Evolutionary conservation across 108 stramenopile species (phyloP).

Genomic region (Poteriospumella lacustris): DNA sequence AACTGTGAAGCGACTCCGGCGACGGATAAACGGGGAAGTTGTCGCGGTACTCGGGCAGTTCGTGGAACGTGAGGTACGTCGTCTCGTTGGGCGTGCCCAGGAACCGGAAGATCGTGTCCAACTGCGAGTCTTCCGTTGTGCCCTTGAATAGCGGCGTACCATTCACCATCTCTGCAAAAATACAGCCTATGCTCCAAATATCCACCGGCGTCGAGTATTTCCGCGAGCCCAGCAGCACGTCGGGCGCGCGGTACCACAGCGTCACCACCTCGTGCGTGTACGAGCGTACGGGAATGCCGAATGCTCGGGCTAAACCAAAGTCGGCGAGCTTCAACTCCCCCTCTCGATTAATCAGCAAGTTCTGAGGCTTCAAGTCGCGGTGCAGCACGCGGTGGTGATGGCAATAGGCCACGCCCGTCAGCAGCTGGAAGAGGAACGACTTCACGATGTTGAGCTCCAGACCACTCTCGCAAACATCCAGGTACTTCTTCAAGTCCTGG

Average conservation of each 20-base stretch:
- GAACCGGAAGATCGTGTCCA: conserved; percentile 72
- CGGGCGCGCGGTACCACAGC: conserved; percentile 97
- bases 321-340: conserved; percentile 96
- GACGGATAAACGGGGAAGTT: conserved; percentile 4
- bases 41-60: conserved; percentile 13
- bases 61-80: neutral
- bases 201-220: conserved; percentile 96
- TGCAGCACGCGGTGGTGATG: conserved; percentile 94
- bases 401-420: conserved; percentile 95
- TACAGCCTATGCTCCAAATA: conserved; percentile 96
- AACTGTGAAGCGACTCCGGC: neutral
- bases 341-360: conserved; percentile 87
- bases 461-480: conserved; percentile 82
- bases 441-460: conserved; percentile 80
- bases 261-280: conserved; percentile 80
- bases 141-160: conserved; percentile 66
- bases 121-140: conserved; percentile 67
- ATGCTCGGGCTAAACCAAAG: conserved; percentile 95
- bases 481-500: conserved; percentile 92
- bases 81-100: conserved; percentile 48
- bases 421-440: conserved; percentile 89
- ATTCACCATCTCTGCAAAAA: conserved; percentile 95
- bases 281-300: conserved; percentile 88
- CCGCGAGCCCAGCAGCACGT: conserved; percentile 89
- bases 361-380: conserved; percentile 28